phyloP scores from a whole-genome alignment of 331 rosid species.

The Rosa hybrid region DNA sequence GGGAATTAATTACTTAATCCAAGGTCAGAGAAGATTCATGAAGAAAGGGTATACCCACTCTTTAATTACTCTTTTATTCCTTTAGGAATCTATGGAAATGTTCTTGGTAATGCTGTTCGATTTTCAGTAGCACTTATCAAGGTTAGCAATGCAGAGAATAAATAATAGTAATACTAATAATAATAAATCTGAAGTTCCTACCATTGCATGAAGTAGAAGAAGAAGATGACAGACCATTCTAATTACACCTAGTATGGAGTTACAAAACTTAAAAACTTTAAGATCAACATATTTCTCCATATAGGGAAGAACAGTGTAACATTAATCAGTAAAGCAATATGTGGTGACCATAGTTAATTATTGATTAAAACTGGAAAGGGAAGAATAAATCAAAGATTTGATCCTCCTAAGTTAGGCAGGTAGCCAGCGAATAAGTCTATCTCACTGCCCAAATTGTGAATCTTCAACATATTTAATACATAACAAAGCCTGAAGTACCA shows the following conservation, averaged over 20 bases:
- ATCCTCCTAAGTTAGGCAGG: neutral
- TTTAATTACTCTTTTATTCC: no score
- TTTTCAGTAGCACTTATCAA: neutral
- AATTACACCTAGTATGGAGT: neutral
- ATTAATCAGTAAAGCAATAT: neutral
- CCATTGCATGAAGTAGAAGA: no score
- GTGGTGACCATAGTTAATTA: neutral
- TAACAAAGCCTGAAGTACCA: neutral
- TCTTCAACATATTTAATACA: neutral
- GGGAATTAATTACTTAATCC: no score
- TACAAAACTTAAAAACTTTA: neutral
- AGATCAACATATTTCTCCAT: neutral
- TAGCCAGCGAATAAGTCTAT: neutral
- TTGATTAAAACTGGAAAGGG: neutral
- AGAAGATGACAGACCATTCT: no score
- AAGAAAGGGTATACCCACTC: no score
- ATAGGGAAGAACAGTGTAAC: neutral
- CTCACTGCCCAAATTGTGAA: neutral
- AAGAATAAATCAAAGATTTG: neutral
- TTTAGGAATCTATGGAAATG: neutral
- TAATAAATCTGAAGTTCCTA: no score
- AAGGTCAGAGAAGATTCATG: no score
- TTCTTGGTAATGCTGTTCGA: neutral
- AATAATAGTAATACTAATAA: neutral
- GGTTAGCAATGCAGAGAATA: neutral